A percentile compares a stretch with the other conserved stretches of the same genome.
phyloP scores from a whole-genome alignment of 768 basidiomycete genomes.

The Sporobolomyces pararoseus region DNA sequence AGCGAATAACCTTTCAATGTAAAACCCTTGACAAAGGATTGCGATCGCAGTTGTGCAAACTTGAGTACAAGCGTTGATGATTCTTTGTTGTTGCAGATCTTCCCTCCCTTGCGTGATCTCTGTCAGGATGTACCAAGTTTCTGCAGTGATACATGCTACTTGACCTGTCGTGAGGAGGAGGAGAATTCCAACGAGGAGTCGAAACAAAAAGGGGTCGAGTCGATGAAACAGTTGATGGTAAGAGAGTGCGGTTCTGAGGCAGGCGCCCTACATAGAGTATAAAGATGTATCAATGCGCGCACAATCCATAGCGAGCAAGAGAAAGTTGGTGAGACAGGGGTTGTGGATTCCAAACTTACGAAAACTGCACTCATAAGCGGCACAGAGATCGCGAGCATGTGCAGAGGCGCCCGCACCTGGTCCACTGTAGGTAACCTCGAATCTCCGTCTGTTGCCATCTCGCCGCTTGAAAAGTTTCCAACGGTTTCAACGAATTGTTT shows the following conservation, averaged over 20 bases:
- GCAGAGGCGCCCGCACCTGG: not conserved
- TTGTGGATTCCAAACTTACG: not conserved
- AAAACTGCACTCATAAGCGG: slow-evolving; percentile 10
- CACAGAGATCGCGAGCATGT: slow-evolving; percentile 14
- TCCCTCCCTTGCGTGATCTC: not conserved
- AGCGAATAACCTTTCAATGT: slow-evolving; percentile 6
- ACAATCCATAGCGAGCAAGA: not conserved
- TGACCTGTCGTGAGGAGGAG: slow-evolving; percentile 10
- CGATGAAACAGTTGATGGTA: slow-evolving; percentile 15
- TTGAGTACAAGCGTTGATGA: slow-evolving; percentile 17
- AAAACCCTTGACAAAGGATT: slow-evolving; percentile 4
- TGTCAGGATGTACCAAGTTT: slow-evolving; percentile 11
- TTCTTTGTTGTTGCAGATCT: not conserved
- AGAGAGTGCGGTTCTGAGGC: not conserved
- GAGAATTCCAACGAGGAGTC: slow-evolving; percentile 9
- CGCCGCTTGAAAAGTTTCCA: too few species aligned
- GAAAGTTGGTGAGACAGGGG: not conserved
- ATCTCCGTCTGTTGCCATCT: not conserved
- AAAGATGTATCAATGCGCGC: not conserved
- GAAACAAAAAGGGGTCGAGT: slow-evolving; percentile 9
- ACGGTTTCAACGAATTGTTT: too few species aligned
- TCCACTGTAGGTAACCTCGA: not conserved
- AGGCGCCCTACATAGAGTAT: slow-evolving; percentile 2
- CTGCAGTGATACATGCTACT: slow-evolving; percentile 10
- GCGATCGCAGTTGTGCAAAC: slow-evolving; percentile 8